Percentiles rank a stretch among this genome's conserved stretches.
These are phyloP conservation scores for Graphium sp. DNA, from an alignment of 2,329 filamentous ascomycete genomes.

Conservation along the genomic window DNA sequence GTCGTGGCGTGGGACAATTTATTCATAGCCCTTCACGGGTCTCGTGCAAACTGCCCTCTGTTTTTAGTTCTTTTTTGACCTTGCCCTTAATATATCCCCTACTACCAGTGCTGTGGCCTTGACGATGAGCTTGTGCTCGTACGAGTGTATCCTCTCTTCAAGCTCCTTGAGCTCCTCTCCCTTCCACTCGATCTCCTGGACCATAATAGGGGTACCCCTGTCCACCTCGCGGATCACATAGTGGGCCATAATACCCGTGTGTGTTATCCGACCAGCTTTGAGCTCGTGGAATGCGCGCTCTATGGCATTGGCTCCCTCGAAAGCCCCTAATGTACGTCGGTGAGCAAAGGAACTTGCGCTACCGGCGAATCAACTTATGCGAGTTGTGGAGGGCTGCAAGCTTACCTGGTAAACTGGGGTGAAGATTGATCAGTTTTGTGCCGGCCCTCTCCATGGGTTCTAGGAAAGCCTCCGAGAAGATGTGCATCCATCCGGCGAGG, in stretches of 20 bases:
- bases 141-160: constrained; percentile 54
- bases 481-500: constrained; percentile 78
- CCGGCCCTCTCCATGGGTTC: constrained; percentile 44
- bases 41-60: too few species aligned
- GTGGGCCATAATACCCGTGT: constrained; percentile 81
- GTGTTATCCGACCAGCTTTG: constrained; percentile 40
- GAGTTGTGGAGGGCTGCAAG: background rate
- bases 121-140: constrained; percentile 68
- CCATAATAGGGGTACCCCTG: constrained; percentile 56
- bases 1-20: too few species aligned
- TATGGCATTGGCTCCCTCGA: constrained; percentile 65
- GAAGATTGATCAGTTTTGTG: constrained; percentile 65
- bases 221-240: constrained; percentile 72
- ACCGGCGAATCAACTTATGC: background rate
- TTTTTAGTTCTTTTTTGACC: too few species aligned
- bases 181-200: constrained; percentile 48
- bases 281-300: constrained; percentile 63
- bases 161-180: constrained; percentile 50
- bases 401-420: constrained; percentile 31
- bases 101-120: constrained; percentile 44
- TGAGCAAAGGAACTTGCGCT: background rate
- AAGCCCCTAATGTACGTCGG: constrained; percentile 35
- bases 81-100: constrained; percentile 16
- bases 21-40: too few species aligned
- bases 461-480: constrained; percentile 55